phyloP scores from a whole-genome alignment of 1,139 yeast genomes.

The Insectozyma bohioensis region DNA sequence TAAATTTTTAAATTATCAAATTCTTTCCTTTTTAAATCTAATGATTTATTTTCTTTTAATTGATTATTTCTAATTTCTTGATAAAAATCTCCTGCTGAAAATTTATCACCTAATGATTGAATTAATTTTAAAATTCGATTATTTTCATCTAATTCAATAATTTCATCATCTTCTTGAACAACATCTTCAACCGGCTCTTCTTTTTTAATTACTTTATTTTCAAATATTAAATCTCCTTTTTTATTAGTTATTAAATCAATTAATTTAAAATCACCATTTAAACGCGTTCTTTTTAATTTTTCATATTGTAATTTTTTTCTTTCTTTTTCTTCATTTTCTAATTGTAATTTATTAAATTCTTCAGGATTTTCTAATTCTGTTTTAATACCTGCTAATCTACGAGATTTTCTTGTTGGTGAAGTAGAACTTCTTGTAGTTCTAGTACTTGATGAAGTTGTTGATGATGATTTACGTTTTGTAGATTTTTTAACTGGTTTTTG shows the following conservation, averaged over 20 bases:
- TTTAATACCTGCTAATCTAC: conserved; percentile 64
- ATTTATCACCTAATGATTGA: conserved; percentile 48
- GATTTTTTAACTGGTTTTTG: too few species aligned
- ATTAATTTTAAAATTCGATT: conserved; percentile 40
- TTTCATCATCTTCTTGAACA: conserved; percentile 9
- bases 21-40: conserved; percentile 49
- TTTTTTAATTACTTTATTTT: conserved; percentile 23
- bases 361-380: conserved; percentile 38
- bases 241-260: conserved; percentile 53
- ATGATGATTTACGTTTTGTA: too few species aligned
- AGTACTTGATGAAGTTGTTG: conserved; percentile 14
- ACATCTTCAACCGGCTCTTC: conserved; percentile 21
- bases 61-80: conserved; percentile 41
- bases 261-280: conserved; percentile 62
- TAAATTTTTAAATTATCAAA: conserved; percentile 52
- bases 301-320: conserved; percentile 47
- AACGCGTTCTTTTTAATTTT: conserved; percentile 50
- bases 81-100: conserved; percentile 80
- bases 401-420: conserved; percentile 61
- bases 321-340: conserved; percentile 34
- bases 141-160: conserved; percentile 26
- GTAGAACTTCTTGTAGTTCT: conserved; percentile 13
- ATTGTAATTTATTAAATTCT: conserved; percentile 32
- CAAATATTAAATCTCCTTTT: conserved; percentile 33
- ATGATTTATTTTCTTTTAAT: conserved; percentile 33